Evolutionary conservation across 257 asterid species (phyloP).

Genomic region (Mitragyna speciosa): DNA sequence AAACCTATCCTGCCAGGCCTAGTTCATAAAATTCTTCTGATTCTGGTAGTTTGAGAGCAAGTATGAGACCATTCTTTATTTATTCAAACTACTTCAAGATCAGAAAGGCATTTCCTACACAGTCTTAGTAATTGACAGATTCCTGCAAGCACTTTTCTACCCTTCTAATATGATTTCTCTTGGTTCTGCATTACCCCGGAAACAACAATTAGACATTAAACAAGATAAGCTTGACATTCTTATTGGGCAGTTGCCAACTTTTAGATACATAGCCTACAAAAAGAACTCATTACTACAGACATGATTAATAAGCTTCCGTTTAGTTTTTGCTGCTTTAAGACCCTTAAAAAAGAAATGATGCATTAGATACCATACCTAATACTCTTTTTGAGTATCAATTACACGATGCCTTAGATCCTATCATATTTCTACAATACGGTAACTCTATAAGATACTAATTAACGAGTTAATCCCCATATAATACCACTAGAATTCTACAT

Average conservation of each 20-base stretch:
- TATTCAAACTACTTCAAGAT: neutral
- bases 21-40: neutral
- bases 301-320: neutral
- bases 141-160: neutral
- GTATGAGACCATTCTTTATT: neutral
- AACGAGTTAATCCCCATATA: neutral
- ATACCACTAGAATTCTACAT: neutral
- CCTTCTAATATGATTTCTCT: neutral
- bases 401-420: neutral
- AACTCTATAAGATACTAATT: neutral
- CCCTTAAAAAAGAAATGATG: neutral
- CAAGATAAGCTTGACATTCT: neutral
- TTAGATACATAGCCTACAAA: neutral
- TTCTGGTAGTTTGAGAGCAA: neutral
- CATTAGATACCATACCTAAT: neutral
- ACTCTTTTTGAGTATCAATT: neutral
- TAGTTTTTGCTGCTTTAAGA: neutral
- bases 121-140: neutral
- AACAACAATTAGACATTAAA: neutral
- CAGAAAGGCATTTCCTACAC: neutral
- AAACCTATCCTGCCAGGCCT: neutral
- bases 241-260: neutral
- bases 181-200: neutral
- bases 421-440: neutral
- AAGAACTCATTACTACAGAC: neutral